Evolutionary conservation across 129 eudicot genomes (phyloP), one percentile per base, ranked within the genome.

Genomic region (Escallonia rubra): DNA sequence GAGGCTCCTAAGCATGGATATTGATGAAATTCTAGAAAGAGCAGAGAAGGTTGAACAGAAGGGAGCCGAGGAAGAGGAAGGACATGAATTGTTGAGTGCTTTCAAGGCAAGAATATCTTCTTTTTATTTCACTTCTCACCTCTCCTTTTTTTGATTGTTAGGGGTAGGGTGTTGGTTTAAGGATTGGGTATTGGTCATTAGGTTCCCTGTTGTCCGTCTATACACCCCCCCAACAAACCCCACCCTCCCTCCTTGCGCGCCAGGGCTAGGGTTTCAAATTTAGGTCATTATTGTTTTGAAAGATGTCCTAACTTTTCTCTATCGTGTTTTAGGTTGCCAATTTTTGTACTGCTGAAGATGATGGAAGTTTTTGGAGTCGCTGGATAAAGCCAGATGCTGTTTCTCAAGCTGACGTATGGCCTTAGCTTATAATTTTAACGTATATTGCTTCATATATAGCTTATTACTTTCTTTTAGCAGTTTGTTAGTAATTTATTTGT

Each of bases 11-110:
- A 87, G 88, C 65, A 78, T 94, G 88, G 95, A 90, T 66, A 94
- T 94, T 71, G 99, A 94, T 81, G 99, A 94, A 81, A 94, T 94
- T 68, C 97, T 94, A 79, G 99, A 89, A 74, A 80, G 98, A 76
- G 98, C 98, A 46, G 98, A 93, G 79, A 93, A 89, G 81, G 91
- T 93, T 57, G 98, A 93, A 80, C 86, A 86, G 65, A 89, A 86
- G 63, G 87, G 63, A 56, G 64, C 87, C 7, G 91, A 78, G 58
- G 88, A 48, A 5, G 96, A 83, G 75, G 67, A 78, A 67, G 96
- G 87, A 15, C 72, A 84, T 80, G 95, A 93, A 70, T 74, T 93
- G 66, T 79, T 93, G 60, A 80, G 92, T 78, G 96, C 90, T 64
- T 92, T 92, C 78, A 94, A 90, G 97, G 99, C 67, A 80, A 65